A percentile compares a stretch with the other conserved stretches of the same genome.
Conservation (phyloP, 1,284 basidiomycete genomes). For the Ceratobasidium sp. region DNA sequence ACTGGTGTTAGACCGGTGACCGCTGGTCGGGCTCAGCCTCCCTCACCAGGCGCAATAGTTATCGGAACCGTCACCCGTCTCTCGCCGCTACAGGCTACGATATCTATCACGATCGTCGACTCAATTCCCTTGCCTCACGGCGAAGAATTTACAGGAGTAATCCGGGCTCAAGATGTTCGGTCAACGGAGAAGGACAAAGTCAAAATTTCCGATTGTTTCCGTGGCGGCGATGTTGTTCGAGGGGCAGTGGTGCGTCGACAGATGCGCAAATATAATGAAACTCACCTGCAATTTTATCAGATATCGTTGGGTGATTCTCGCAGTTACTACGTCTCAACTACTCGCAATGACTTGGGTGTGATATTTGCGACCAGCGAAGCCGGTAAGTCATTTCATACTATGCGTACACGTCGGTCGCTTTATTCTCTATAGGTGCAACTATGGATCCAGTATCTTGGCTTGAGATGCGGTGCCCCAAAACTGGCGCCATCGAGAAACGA, state of each 20-base stretch:
- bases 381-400: conserved; percentile 61
- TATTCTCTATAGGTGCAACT: conserved; percentile 68
- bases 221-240: conserved; percentile 95
- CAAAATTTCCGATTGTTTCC: conserved; percentile 94
- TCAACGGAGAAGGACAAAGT: conserved; percentile 94
- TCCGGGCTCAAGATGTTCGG: conserved; percentile 92
- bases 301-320: conserved; percentile 93
- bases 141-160: conserved; percentile 95
- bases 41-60: conserved; percentile 76
- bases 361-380: conserved; percentile 88
- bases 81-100: conserved; percentile 86
- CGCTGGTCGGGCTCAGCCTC: conserved; percentile 70
- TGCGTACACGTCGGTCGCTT: neutral
- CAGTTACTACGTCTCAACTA: conserved; percentile 95
- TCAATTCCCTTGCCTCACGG: conserved; percentile 87
- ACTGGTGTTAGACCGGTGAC: neutral
- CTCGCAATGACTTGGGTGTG: conserved; percentile 93
- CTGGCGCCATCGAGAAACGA: conserved; percentile 83
- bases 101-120: conserved; percentile 92
- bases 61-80: conserved; percentile 88
- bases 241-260: conserved; percentile 83
- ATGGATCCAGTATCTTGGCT: conserved; percentile 91
- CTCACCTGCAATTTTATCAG: conserved; percentile 60
- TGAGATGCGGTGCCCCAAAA: conserved; percentile 90
- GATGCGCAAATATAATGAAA: neutral